A percentile compares a stretch with the other conserved stretches of the same genome.
These are phyloP conservation scores for Diospyros lotus DNA, from an alignment of 148 eudicot species.

Conservation along the genomic window DNA sequence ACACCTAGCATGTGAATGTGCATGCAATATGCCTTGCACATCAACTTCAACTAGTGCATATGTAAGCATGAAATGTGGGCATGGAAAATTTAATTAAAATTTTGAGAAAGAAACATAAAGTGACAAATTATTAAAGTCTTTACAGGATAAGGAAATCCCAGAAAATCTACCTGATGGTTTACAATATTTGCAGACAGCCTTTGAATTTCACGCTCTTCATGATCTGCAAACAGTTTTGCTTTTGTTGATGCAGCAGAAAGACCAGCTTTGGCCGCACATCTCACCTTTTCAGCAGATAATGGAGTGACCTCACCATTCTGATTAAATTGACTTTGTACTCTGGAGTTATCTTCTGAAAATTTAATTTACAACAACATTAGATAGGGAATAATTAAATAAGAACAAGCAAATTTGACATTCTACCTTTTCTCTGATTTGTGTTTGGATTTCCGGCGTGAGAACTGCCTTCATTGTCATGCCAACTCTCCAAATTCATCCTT, in stretches of 20 bases:
- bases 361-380: conserved; percentile 6
- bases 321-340: conserved; percentile 31
- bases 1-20: too few species aligned
- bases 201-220: conserved; percentile 97
- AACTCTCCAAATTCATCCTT: conserved; percentile 40
- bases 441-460: conserved; percentile 34
- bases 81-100: too few species aligned
- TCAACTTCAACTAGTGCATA: too few species aligned
- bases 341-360: conserved; percentile 36
- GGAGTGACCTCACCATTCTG: conserved; percentile 42
- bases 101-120: not conserved
- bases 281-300: conserved; percentile 62
- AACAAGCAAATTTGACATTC: conserved; percentile 9
- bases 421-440: conserved; percentile 49
- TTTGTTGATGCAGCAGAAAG: conserved; percentile 87
- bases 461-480: conserved; percentile 29
- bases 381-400: conserved; percentile 5
- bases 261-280: conserved; percentile 78
- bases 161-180: conserved; percentile 79
- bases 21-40: too few species aligned
- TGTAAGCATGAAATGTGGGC: too few species aligned
- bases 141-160: not conserved
- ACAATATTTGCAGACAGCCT: conserved; percentile 88
- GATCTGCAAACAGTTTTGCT: conserved; percentile 92
- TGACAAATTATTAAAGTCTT: not conserved